Conservation (phyloP, 805 yeast species). For the Vanderwaltozyma yarrowii region DNA sequence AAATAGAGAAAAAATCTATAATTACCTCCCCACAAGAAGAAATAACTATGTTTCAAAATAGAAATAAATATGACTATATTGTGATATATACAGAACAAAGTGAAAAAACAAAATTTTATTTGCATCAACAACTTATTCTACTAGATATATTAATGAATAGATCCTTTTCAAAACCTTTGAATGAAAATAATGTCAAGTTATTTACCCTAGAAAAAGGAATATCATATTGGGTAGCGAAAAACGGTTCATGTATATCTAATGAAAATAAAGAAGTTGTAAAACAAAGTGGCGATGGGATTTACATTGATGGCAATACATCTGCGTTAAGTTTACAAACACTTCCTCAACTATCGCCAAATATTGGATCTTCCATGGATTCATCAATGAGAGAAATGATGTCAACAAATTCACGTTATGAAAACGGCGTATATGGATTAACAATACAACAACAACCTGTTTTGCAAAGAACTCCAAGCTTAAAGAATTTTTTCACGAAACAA, state of each 20-base stretch:
- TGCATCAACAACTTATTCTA: constrained; percentile 15
- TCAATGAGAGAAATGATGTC: constrained; percentile 20
- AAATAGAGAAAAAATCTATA: constrained; percentile 53
- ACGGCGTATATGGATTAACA: constrained; percentile 4
- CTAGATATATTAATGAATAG: constrained; percentile 17
- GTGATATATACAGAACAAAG: constrained; percentile 39
- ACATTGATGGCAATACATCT: constrained; percentile 18
- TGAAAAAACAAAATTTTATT: constrained; percentile 11
- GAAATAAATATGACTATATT: constrained; percentile 51
- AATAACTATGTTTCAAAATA: constrained; percentile 38
- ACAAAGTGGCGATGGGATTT: constrained; percentile 6
- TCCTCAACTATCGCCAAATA: constrained; percentile 13
- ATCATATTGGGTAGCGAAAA: constrained; percentile 14
- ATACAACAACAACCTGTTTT: constrained; percentile 10
- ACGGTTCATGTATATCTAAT: constrained; percentile 6
- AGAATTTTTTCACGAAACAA: constrained; percentile 8
- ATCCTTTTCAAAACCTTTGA: constrained; percentile 23
- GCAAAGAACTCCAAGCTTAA: constrained; percentile 18
- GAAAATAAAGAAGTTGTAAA: not conserved
- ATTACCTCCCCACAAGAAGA: constrained; percentile 49
- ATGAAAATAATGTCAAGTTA: constrained; percentile 8
- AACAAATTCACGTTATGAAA: constrained; percentile 3
- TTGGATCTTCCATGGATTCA: constrained; percentile 11
- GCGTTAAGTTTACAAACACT: constrained; percentile 13
- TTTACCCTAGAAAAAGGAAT: constrained; percentile 19